Evolutionary conservation across 441 rosid genomes (phyloP).

Genomic region (Syzygium syzygioides): DNA sequence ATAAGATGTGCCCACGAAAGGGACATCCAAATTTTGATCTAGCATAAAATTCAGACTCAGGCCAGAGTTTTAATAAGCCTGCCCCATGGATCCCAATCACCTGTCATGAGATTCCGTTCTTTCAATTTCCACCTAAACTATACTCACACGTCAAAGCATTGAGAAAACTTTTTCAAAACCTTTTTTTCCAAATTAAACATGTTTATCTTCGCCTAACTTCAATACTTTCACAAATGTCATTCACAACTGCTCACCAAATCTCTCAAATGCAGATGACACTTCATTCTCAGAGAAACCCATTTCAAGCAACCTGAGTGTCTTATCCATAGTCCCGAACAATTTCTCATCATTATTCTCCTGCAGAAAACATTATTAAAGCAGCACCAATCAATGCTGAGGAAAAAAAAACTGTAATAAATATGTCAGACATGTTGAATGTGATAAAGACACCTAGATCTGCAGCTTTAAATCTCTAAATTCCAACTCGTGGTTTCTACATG

Average conservation of each 20-base stretch:
- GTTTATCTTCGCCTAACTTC: not conserved
- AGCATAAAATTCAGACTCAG: not conserved
- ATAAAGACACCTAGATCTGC: not conserved
- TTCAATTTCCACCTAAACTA: not conserved
- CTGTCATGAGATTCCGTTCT: not conserved
- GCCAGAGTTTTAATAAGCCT: not conserved
- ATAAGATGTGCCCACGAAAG: not conserved
- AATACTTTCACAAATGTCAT: not conserved
- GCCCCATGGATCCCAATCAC: not conserved
- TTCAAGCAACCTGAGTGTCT: constrained; percentile 74
- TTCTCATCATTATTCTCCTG: constrained; percentile 62
- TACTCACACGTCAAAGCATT: not conserved
- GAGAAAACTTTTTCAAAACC: not conserved
- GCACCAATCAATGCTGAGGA: not conserved
- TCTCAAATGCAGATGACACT: constrained; percentile 81
- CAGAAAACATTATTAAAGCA: constrained; percentile 16
- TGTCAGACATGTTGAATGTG: not conserved
- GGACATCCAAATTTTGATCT: not conserved
- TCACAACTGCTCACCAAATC: constrained; percentile 46
- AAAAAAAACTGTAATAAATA: not conserved
- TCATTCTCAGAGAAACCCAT: constrained; percentile 93
- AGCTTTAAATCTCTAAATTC: not conserved
- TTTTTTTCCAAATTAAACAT: not conserved
- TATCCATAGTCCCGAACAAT: constrained; percentile 78
- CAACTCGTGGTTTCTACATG: not conserved